phyloP scores from a whole-genome alignment of 2,329 filamentous ascomycete species.

The Sphaerostilbella broomeana region DNA sequence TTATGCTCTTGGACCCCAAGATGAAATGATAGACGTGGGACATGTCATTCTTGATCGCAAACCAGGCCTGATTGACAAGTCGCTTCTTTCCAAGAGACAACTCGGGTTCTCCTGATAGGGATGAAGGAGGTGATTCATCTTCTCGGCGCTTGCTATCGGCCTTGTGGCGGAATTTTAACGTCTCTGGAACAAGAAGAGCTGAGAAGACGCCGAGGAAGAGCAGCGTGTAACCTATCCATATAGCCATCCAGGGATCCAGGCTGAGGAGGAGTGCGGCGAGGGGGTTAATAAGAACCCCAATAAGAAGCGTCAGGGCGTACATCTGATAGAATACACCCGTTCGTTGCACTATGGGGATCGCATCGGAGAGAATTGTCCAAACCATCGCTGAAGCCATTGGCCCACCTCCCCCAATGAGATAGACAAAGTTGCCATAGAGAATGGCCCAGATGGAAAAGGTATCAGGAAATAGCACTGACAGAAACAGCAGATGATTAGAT shows the following conservation, averaged over 20 bases:
- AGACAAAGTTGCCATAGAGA: slow-evolving; percentile 28
- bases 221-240: slow-evolving; percentile 29
- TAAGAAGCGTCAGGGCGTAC: slow-evolving; percentile 29
- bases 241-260: slow-evolving; percentile 34
- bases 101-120: slow-evolving; percentile 6
- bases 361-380: slow-evolving; percentile 40
- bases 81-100: slow-evolving; percentile 11
- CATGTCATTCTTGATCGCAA: slow-evolving; percentile 24
- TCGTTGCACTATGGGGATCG: slow-evolving; percentile 31
- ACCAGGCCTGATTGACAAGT: slow-evolving; percentile 21
- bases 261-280: slow-evolving; percentile 35
- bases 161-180: slow-evolving; percentile 28
- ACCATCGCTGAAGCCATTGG: slow-evolving; percentile 37
- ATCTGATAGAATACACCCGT: slow-evolving; percentile 38
- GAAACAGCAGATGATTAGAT: not conserved
- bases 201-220: slow-evolving; percentile 24
- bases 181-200: slow-evolving; percentile 36
- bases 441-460: slow-evolving; percentile 36
- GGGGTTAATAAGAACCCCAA: slow-evolving; percentile 34
- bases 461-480: slow-evolving; percentile 30
- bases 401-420: slow-evolving; percentile 36
- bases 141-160: slow-evolving; percentile 20
- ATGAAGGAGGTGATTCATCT: not conserved
- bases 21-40: slow-evolving; percentile 34
- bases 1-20: slow-evolving; percentile 31